Evolutionary conservation across 2,329 filamentous ascomycete species (phyloP).

Genomic region (Bertia moriformis): DNA sequence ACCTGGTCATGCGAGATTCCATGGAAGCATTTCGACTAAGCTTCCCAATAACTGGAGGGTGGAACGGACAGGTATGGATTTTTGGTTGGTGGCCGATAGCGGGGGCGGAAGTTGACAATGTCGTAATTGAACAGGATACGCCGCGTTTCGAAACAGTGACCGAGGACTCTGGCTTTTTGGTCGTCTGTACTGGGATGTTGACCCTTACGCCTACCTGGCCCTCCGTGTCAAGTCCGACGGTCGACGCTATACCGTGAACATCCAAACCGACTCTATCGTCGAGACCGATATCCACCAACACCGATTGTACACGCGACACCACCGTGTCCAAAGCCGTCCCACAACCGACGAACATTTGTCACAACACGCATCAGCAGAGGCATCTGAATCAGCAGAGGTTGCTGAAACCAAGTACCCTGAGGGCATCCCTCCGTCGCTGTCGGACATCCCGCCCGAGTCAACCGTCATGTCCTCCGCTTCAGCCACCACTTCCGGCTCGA

Average conservation of each 20-base stretch:
- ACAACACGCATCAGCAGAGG: not conserved
- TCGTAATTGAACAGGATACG: slow-evolving; percentile 1
- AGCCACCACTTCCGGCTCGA: slow-evolving; percentile 4
- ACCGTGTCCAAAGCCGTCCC: not conserved
- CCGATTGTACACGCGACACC: slow-evolving; percentile 29
- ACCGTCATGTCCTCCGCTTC: slow-evolving; percentile 15
- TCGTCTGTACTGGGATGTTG: slow-evolving; percentile 8
- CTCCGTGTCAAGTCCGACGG: slow-evolving; percentile 53
- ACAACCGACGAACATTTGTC: not conserved
- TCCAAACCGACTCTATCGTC: slow-evolving; percentile 57
- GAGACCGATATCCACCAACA: slow-evolving; percentile 57
- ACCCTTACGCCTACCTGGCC: slow-evolving; percentile 47
- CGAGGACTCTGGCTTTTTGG: slow-evolving; percentile 1
- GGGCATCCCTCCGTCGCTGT: slow-evolving; percentile 17
- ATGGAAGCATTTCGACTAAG: slow-evolving; percentile 1
- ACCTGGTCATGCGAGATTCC: not conserved
- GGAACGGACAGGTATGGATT: slow-evolving; percentile 21
- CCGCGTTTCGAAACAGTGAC: not conserved
- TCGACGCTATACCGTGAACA: slow-evolving; percentile 53
- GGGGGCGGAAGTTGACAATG: no score
- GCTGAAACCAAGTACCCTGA: slow-evolving; percentile 10
- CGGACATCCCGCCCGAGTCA: slow-evolving; percentile 18
- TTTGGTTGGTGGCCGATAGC: no score
- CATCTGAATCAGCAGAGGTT: slow-evolving; percentile 6
- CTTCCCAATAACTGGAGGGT: slow-evolving; percentile 14